Base-by-base conservation (phyloP, 176 grass and related monocot genomes). In the Paspalum notatum region DNA sequence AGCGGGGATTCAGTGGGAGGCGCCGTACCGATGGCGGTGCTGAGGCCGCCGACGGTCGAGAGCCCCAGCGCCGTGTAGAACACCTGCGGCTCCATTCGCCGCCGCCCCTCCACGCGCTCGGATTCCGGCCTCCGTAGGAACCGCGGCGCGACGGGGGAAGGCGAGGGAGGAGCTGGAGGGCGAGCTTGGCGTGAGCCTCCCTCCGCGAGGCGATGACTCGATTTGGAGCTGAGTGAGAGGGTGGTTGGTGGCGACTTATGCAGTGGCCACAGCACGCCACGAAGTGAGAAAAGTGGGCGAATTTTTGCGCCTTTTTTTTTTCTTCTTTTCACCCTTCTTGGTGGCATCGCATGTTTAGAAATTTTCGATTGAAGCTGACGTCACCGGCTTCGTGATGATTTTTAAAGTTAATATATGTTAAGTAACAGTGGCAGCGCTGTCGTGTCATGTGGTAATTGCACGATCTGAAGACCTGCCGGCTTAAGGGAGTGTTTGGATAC, bases 11-110 rank as follows among this genome's bases (percentile, higher is more conserved):
- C 49, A 80, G 46, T 27, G 20, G 44, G 48, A 50, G 16, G n/a
- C 16, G 8, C 68, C 68, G 68, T 89, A 95, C 92, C 92, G 68
- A 98, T 56, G 68, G 95, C 92, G 17, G 90, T 98, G 86, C 95
- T 98, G 68, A 98, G 87, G 49, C 95, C 92, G 58, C 92, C 92
- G 37, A 95, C 95, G 48, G 89, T 62, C 21, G 95, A 98, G 63
- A 98, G 92, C 39, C 32, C 88, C 44, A 98, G 90, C 64, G 92
- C 92, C 90, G 62, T 41, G 48, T 26, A 12, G 77, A 93, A 73
- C 75, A 94, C 88, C 26, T 94, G 90, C 56, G 71, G 82, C 65
- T 88, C 91, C 91, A 93, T 88, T 44, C 54, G 37, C 52, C 20
- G 43, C 0, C 38, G 52, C 25, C 20, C 46, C 17, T 16, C 22